These are phyloP conservation scores for Coleophoma crateriformis DNA, from an alignment of 2,329 filamentous ascomycete genomes.

Conservation along the genomic window DNA sequence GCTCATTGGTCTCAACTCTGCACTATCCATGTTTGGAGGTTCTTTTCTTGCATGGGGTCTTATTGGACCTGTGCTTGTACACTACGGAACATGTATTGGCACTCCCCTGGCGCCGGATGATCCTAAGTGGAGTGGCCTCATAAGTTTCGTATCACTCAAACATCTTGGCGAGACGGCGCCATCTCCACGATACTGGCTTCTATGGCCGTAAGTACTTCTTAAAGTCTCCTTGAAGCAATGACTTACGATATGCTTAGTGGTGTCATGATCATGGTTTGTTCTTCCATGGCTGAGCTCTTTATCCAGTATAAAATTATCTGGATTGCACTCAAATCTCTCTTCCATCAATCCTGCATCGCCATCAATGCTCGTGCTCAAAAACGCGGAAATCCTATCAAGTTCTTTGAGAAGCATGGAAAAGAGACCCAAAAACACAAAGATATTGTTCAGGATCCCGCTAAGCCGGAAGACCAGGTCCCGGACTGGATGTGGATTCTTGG, in stretches of 20 bases:
- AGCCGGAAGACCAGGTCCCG: constrained; percentile 39
- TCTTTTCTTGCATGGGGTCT: constrained; percentile 38
- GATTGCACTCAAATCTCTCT: constrained; percentile 42
- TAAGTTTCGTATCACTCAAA: constrained; percentile 33
- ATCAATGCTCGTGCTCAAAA: constrained; percentile 33
- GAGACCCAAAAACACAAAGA: constrained; percentile 28
- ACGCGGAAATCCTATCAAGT: constrained; percentile 35
- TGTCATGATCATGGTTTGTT: constrained; percentile 35
- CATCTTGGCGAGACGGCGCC: constrained; percentile 35
- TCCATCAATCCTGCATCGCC: constrained; percentile 35
- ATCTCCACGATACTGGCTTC: constrained; percentile 43
- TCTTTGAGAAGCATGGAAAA: constrained; percentile 35
- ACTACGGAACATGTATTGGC: constrained; percentile 43
- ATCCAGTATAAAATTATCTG: constrained; percentile 38
- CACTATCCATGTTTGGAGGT: constrained; percentile 51
- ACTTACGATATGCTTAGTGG: neutral
- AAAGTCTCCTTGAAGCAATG: neutral
- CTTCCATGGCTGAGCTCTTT: constrained; percentile 39
- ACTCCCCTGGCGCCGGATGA: constrained; percentile 24
- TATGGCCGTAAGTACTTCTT: constrained; percentile 33
- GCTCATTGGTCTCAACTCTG: constrained; percentile 47
- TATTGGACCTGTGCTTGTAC: constrained; percentile 51
- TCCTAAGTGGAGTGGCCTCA: constrained; percentile 34
- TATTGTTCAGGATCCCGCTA: constrained; percentile 44
- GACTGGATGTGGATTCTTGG: constrained; percentile 47